Evolutionary conservation across 176 grass and related monocot genomes (phyloP).

Genomic region (Eremochloa ophiuroides): DNA sequence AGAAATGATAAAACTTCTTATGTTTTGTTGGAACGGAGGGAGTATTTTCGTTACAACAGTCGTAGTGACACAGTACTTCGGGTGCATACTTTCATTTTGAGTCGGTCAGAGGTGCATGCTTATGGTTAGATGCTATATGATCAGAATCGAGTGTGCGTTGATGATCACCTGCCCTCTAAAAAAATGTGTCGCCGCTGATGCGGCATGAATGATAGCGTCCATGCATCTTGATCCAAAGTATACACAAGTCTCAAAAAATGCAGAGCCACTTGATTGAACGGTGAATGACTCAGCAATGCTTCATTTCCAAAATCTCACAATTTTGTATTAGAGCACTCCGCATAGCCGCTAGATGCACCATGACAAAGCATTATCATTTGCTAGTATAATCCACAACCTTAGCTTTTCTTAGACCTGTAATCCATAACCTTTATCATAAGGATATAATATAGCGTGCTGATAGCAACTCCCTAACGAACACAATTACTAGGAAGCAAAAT

Average conservation of each 20-base stretch:
- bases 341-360: background rate
- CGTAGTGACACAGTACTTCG: too few species aligned
- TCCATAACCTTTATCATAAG: background rate
- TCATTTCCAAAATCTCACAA: background rate
- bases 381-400: background rate
- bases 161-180: background rate
- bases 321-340: background rate
- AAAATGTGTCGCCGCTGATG: background rate
- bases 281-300: background rate
- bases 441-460: background rate
- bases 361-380: background rate
- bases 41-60: too few species aligned
- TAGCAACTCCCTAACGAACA: background rate
- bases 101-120: background rate
- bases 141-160: background rate
- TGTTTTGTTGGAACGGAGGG: too few species aligned
- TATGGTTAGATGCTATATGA: background rate
- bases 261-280: background rate
- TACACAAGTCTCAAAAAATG: background rate
- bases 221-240: background rate
- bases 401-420: background rate
- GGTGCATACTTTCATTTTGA: too few species aligned
- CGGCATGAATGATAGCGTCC: slow-evolving; percentile 1
- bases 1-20: too few species aligned
- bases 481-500: background rate